Base-by-base conservation (phyloP, 306 rosid genomes). In the Vigna nakashimae region DNA sequence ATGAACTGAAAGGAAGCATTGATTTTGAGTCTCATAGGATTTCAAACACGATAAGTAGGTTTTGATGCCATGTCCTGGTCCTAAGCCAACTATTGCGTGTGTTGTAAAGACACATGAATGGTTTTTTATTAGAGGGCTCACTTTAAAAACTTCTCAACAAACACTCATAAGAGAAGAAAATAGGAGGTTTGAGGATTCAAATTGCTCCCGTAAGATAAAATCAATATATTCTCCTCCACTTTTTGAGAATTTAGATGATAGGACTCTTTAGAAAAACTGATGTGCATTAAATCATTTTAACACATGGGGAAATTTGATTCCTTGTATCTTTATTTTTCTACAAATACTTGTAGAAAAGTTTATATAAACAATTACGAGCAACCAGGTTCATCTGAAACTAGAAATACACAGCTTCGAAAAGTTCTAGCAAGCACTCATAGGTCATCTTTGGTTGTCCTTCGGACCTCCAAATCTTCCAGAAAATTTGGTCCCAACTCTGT, bases 361-460 rank as follows among this genome's bases (percentile, higher is more conserved):
- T 20, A 55, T 55, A 12, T 55, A 20, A 55, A 24, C 34, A 11
- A 12, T 62, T 32, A 32, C 5, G 2, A 30, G 17, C 70, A 38
- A 11, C 8, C 2, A 6, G 17, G 15, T 42, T 65, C 51, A 42
- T 65, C 71, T 65, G 51, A 65, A 65, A 42, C 52, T 65, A 42
- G 71, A 40, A 32, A 65, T 17, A 7, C 68, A 62, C 6, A 38
- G 16, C 30, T 42, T 42, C 53, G 18, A 42, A 18, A 42, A 18
- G 68, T 34, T 34, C 48, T 14, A 34, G 68, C 71, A 66, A 66
- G 18, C 49, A 66, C 36, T 68, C 38, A 24, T 68, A 30, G 62
- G 60, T 51, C 48, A 50, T 51, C 28, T 26, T 26, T 26, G 28
- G 28, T 26, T 2, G 28, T 26, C 48, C 48, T 18, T 69, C 32